phyloP scores from a whole-genome alignment of 495 filamentous ascomycete genomes.

The Tuber aestivum region DNA sequence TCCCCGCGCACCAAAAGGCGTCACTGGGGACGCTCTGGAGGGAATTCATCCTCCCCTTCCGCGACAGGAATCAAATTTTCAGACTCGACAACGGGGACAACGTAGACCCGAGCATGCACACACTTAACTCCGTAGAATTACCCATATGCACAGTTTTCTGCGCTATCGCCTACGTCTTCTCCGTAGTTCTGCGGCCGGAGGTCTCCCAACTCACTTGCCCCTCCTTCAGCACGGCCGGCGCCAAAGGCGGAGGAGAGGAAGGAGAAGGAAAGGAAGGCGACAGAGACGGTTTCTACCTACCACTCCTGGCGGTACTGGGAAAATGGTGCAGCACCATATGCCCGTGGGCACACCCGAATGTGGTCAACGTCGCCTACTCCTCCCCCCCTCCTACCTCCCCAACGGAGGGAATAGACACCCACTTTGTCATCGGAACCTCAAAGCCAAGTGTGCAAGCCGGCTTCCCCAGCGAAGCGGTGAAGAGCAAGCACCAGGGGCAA shows the following conservation, averaged over 20 bases:
- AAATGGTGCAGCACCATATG: conserved; percentile 22
- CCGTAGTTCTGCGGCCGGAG: conserved; percentile 12
- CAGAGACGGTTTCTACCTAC: conserved; percentile 2
- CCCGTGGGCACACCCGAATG: conserved; percentile 14
- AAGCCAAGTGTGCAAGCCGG: conserved; percentile 6
- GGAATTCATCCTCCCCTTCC: conserved; percentile 13
- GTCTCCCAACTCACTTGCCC: not conserved
- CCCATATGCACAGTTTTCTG: conserved; percentile 22
- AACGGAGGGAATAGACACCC: not conserved
- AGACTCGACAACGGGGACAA: not conserved
- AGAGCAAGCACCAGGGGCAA: conserved; percentile 11
- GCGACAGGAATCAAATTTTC: conserved; percentile 10
- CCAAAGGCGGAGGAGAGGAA: not conserved
- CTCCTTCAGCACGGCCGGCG: not conserved
- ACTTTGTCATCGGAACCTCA: conserved; percentile 15
- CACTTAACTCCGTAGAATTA: not conserved
- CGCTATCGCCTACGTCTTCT: conserved; percentile 16
- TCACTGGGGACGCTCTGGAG: conserved; percentile 10
- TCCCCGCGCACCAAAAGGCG: not conserved
- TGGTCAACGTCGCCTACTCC: conserved; percentile 10
- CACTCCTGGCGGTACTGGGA: conserved; percentile 9
- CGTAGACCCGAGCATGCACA: conserved; percentile 10
- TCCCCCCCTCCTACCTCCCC: not conserved
- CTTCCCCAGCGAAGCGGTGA: not conserved
- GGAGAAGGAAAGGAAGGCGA: not conserved